Conservation (phyloP, 169 alveolate species). For the Cryptosporidium sp. region DNA sequence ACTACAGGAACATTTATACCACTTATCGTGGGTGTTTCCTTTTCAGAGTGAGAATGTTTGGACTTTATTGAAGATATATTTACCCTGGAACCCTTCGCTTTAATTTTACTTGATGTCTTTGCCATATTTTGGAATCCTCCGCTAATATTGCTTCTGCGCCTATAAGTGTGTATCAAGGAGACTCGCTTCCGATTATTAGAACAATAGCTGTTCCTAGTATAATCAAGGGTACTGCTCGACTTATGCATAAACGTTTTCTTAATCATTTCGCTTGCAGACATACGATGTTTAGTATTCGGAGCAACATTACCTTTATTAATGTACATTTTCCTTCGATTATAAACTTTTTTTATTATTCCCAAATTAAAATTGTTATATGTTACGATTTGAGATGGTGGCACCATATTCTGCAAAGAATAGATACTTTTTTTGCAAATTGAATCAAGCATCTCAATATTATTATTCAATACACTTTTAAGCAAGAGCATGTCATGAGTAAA, state of each 20-base stretch:
- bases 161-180: conserved; percentile 29
- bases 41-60: conserved; percentile 40
- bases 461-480: conserved; percentile 17
- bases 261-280: conserved; percentile 63
- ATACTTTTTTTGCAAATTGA: conserved; percentile 36
- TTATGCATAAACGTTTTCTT: conserved; percentile 41
- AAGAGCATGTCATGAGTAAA: conserved; percentile 9
- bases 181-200: conserved; percentile 10
- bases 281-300: conserved; percentile 51
- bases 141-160: conserved; percentile 3
- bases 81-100: not conserved
- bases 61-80: conserved; percentile 27
- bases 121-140: conserved; percentile 61
- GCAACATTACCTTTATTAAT: conserved; percentile 69
- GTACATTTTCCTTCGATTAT: conserved; percentile 67
- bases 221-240: conserved; percentile 21
- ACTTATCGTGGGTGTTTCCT: conserved; percentile 19
- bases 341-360: conserved; percentile 13
- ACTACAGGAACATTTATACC: conserved; percentile 16
- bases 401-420: not conserved
- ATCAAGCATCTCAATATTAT: conserved; percentile 32
- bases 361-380: not conserved
- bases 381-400: not conserved
- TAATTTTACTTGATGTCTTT: conserved; percentile 40
- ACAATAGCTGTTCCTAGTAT: not conserved